Evolutionary conservation across 331 rosid genomes (phyloP), one percentile per base, ranked within the genome.

Genomic region (Prunus yedoensis): DNA sequence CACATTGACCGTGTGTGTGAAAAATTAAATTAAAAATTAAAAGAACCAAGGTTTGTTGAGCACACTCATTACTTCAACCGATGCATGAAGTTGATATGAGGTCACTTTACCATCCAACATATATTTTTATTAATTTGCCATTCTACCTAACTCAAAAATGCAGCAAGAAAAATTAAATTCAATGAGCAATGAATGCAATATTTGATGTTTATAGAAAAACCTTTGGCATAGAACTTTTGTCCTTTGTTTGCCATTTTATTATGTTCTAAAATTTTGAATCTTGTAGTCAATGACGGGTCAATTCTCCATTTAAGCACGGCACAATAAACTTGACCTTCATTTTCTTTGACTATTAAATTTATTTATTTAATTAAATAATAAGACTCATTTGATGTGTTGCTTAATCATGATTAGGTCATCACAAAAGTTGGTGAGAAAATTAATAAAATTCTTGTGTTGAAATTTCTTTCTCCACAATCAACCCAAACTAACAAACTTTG

Each of bases 201-300:
- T 14, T 38, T 65, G 50, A 65, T 41, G 14, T 59, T 11, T 73
- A 49, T 74, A 74, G 70, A 74, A 73, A 38, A 14, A 46, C 23
- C 28, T 11, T 5, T 5, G 52, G 66, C 25, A 3, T 2, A 15
- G 8, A 38, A 38, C 43, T 4, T 41, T 17, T 7, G 63, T 25
- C 76, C 8, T 41, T 5, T 38, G 18, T 14, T 23, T 23, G 43
- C 57, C 18, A 5, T 15, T 56, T 63, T 8, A 8, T 63, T 56
- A 9, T 21, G 17, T 57, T 3, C 0, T 3, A 2, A 41, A 17
- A 21, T 16, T 10, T 43, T 57, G 68, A 17, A 16, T 58, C 32
- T 13, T 43, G 0, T 18, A 15, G 77, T 73, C 77, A 60, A 60
- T 43, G 15, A 73, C 15, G 28, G 52, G 77, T 73, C 69, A 52